Base-by-base conservation (phyloP, 2,329 filamentous ascomycete genomes). In the Amauroascus verrucosus region DNA sequence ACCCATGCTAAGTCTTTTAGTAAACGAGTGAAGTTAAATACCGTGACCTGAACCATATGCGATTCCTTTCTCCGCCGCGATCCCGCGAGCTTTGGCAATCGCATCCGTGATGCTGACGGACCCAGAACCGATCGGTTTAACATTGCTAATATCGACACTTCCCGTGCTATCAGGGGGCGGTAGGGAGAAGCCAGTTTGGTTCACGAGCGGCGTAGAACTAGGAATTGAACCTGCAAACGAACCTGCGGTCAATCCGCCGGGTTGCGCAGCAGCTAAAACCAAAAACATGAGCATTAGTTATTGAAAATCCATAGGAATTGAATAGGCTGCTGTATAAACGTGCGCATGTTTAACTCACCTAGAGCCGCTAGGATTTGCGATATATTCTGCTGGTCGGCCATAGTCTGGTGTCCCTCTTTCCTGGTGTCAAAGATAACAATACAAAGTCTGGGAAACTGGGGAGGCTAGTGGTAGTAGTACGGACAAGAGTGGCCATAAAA, bases 91-190 rank as follows among this genome's bases (percentile, higher is more conserved):
- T 67, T 89, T 88, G 37, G 88, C 86, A 62, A 95, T 84, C 47
- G 88, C 86, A 67, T 94, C 88, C 55, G 85, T 80, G 59, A 95
- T 84, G 68, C 84, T 91, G 61, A 94, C 84, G 18, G 85, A 88
- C 55, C 88, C 88, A 28, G 86, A 86, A 65, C 79, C 88, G 53
- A 85, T 79, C 3, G 88, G 88, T 63, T 86, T 85, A 65, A 93
- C 87, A 53, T 80, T 78, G 70, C 84, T 90, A 50, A 95, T 71
- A 65, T 95, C 88, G 58, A 94, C 75, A 61, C 81, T 89, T 48
- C 88, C 88, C 55, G 85, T 86, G 53, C 56, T 64, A 53, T 63
- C 65, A 41, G 67, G 66, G 33, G 70, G 71, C 40, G 72, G 72
- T 37, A 74, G 60, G 7, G 64, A 59, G 54, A 71, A 74, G 44